Percentiles rank a stretch among this genome's conserved stretches.
Conservation (phyloP, 257 asterid species). For the Lavandula angustifolia region DNA sequence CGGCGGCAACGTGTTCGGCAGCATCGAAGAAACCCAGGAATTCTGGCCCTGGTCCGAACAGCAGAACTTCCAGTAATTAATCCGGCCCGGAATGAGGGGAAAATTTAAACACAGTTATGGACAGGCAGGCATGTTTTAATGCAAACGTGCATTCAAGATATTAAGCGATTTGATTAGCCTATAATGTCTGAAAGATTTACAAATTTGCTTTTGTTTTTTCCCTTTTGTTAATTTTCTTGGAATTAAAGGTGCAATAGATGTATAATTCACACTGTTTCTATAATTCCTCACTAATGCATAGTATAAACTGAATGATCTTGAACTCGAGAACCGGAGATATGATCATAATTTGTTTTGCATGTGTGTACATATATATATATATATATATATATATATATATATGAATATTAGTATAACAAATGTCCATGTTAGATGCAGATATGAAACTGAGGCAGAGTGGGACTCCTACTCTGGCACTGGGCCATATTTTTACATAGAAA, state of each 20-base stretch:
- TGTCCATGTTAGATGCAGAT: slow-evolving; percentile 62
- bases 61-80: slow-evolving; percentile 46
- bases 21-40: slow-evolving; percentile 59
- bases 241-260: background rate
- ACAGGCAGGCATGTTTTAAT: too few relatives aligned
- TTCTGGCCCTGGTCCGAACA: slow-evolving; percentile 76
- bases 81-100: too few relatives aligned
- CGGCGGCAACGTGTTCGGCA: slow-evolving; percentile 57
- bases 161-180: background rate
- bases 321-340: too few relatives aligned
- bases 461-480: slow-evolving; percentile 53
- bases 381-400: background rate
- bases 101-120: too few relatives aligned
- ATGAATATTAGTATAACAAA: background rate
- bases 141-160: too few relatives aligned
- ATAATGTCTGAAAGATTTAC: background rate
- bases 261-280: background rate
- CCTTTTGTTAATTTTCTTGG: slow-evolving; percentile 6
- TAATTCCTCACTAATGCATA: background rate
- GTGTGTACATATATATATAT: too few relatives aligned
- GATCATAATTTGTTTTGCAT: too few relatives aligned
- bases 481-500: slow-evolving; percentile 36
- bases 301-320: background rate
- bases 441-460: slow-evolving; percentile 47
- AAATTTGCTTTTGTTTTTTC: background rate